Conservation (phyloP, 768 basidiomycete species). For the Boletus speciosus region DNA sequence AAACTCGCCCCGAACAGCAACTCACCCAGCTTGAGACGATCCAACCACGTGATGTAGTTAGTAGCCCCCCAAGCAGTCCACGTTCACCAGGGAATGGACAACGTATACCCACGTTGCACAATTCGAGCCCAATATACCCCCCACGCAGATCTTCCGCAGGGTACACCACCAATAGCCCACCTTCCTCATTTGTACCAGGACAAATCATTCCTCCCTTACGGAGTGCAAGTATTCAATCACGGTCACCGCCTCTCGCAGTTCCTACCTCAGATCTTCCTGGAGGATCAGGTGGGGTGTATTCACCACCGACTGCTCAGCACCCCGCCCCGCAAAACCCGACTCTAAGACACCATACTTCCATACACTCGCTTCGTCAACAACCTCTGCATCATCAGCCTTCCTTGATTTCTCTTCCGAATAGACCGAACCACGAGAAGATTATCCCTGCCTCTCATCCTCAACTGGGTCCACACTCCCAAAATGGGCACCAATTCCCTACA, state of each 20-base stretch:
- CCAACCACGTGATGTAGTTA: conserved; percentile 5
- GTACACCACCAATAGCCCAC: conserved; percentile 14
- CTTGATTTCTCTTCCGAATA: conserved; percentile 11
- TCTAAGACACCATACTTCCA: conserved; percentile 22
- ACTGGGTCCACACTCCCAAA: conserved; percentile 5
- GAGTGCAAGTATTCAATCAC: conserved; percentile 33
- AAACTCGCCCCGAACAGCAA: conserved; percentile 3
- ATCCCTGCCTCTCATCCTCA: conserved; percentile 17
- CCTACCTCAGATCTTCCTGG: conserved; percentile 21
- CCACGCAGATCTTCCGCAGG: conserved; percentile 24
- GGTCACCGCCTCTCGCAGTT: conserved; percentile 20
- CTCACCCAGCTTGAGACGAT: neutral
- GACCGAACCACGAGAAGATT: conserved; percentile 11
- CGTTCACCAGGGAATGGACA: conserved; percentile 7
- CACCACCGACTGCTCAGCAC: conserved; percentile 14
- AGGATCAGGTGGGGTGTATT: conserved; percentile 15
- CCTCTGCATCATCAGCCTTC: conserved; percentile 19
- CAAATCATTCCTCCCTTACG: conserved; percentile 38
- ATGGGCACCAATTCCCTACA: conserved; percentile 10
- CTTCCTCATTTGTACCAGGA: conserved; percentile 37
- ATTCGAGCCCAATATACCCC: conserved; percentile 15
- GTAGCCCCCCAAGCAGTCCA: conserved; percentile 1
- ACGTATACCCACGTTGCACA: conserved; percentile 21
- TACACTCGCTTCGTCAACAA: conserved; percentile 30
- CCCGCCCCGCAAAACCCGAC: conserved; percentile 5